Conservation (phyloP, 2,329 filamentous ascomycete genomes). For the Pseudodiploospora longispora region DNA sequence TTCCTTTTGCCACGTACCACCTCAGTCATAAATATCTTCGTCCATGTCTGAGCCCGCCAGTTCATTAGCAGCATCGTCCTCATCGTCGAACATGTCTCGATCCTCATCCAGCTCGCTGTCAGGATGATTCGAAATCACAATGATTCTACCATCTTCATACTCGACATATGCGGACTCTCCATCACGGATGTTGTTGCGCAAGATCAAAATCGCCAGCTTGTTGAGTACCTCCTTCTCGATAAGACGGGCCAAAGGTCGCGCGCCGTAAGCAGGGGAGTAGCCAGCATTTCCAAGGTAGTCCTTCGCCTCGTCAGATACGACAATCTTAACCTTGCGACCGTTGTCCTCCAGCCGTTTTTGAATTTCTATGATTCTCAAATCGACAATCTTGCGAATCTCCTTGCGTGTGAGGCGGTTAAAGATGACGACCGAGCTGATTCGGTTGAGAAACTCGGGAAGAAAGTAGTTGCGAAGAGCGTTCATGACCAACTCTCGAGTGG, state of each 20-base stretch:
- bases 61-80: conserved; percentile 66
- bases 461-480: conserved; percentile 89
- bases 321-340: conserved; percentile 74
- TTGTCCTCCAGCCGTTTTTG: conserved; percentile 86
- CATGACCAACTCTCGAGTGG: conserved; percentile 85
- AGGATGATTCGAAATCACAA: conserved; percentile 73
- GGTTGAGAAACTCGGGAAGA: conserved; percentile 96
- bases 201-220: conserved; percentile 80
- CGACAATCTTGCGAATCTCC: conserved; percentile 94
- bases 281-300: conserved; percentile 88
- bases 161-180: conserved; percentile 77
- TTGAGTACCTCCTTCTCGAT: conserved; percentile 98
- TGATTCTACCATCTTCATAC: conserved; percentile 69
- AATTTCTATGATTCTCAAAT: conserved; percentile 78
- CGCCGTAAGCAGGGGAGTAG: conserved; percentile 93
- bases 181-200: conserved; percentile 76
- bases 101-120: conserved; percentile 55
- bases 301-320: conserved; percentile 77
- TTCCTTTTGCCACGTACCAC: background rate
- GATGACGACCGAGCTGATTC: conserved; percentile 92
- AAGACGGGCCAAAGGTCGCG: conserved; percentile 75
- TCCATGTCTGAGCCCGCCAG: conserved; percentile 52
- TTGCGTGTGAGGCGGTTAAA: conserved; percentile 89
- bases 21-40: conserved; percentile 43
- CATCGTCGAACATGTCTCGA: conserved; percentile 65